Evolutionary conservation across 129 eudicot genomes (phyloP).

Genomic region (Artemisia annua): DNA sequence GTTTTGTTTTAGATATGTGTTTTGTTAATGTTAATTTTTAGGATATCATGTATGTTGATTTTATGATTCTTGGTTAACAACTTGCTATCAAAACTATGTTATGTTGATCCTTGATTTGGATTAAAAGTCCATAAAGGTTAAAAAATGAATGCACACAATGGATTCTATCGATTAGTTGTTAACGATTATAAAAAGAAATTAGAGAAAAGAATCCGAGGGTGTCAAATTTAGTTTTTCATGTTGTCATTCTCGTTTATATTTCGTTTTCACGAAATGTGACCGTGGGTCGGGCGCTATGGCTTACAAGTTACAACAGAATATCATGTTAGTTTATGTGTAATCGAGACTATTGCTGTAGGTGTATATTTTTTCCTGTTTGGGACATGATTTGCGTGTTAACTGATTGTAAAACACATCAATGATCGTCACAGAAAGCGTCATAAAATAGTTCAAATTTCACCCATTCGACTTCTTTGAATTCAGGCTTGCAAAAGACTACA

Average conservation of each 20-base stretch:
- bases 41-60: slow-evolving; percentile 8
- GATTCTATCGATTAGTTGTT: too few species aligned
- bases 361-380: neutral
- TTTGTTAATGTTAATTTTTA: slow-evolving; percentile 10
- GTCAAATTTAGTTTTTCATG: too few species aligned
- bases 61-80: neutral
- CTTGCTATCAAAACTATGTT: neutral
- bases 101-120: slow-evolving; percentile 4
- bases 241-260: too few species aligned
- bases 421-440: neutral
- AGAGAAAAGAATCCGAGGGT: too few species aligned
- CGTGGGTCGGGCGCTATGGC: too few species aligned
- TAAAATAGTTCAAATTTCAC: neutral
- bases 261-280: too few species aligned
- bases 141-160: too few species aligned
- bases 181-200: too few species aligned
- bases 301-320: too few species aligned
- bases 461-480: neutral
- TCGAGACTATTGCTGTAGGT: neutral
- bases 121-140: neutral
- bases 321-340: neutral
- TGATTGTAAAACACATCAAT: neutral
- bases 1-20: neutral
- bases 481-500: slow-evolving; percentile 88
- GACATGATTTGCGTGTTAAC: neutral